phyloP scores from a whole-genome alignment of 2,329 filamentous ascomycete genomes.

The Penicillium fuscoglaucum region DNA sequence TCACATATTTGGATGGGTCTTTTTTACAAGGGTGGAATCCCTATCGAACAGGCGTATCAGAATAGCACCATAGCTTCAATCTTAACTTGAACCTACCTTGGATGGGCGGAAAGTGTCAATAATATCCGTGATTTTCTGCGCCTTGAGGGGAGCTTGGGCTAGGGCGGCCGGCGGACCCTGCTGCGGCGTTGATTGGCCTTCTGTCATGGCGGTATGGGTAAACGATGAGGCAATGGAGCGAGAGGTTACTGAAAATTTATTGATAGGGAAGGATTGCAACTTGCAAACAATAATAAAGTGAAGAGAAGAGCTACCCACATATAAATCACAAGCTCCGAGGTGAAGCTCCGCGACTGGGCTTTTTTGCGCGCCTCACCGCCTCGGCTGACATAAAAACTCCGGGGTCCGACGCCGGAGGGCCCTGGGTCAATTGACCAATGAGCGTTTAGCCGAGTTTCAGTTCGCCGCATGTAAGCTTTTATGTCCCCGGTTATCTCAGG shows the following conservation, averaged over 20 bases:
- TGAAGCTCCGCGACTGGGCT: slow-evolving; percentile 21
- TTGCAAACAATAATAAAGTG: neutral
- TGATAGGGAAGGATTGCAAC: too few relatives aligned
- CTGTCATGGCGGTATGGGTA: slow-evolving; percentile 27
- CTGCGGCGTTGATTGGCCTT: slow-evolving; percentile 28
- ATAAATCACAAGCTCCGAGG: neutral
- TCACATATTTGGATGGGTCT: slow-evolving; percentile 60
- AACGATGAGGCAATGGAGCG: neutral
- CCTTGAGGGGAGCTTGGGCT: slow-evolving; percentile 34
- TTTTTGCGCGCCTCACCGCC: slow-evolving; percentile 24
- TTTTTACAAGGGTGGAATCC: slow-evolving; percentile 40
- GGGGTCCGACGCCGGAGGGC: slow-evolving; percentile 7
- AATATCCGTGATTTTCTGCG: slow-evolving; percentile 73
- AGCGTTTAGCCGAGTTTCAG: slow-evolving; percentile 2
- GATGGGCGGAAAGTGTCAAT: slow-evolving; percentile 76
- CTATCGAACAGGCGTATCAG: slow-evolving; percentile 21
- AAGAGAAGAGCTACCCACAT: neutral
- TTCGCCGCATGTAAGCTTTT: slow-evolving; percentile 28
- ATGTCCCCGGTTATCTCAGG: slow-evolving; percentile 13
- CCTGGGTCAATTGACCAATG: slow-evolving; percentile 17
- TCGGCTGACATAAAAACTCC: slow-evolving; percentile 4
- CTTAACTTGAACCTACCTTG: slow-evolving; percentile 57
- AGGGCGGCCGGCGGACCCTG: slow-evolving; percentile 26
- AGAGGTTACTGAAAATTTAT: neutral
- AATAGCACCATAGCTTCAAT: slow-evolving; percentile 1